Base-by-base conservation (phyloP, 2,329 filamentous ascomycete genomes). In the Hirsutella minnesotensis region DNA sequence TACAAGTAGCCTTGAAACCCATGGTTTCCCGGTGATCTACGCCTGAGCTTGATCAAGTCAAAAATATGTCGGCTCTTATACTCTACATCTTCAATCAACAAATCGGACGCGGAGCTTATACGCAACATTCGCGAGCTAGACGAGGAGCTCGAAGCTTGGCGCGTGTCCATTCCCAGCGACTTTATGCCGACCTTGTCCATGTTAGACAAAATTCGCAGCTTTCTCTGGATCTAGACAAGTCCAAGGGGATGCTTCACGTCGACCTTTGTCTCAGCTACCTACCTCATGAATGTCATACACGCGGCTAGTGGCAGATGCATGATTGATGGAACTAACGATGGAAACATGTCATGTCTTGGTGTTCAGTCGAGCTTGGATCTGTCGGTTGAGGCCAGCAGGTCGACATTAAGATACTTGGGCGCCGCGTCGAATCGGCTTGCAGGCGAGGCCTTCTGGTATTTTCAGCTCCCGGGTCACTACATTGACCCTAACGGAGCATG, bases 101-200 rank as follows among this genome's bases (percentile, higher is more conserved):
- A 75, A 46, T 64, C 69, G 0, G 72, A 77, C 34, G 70, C 72
- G 0, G 71, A 77, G 43, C 55, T 78, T 0, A 58, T 79, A 2
- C 64, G 66, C 9, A 66, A 70, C 3, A 77, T 79, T 12, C 67
- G 74, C 5, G 68, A 75, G 51, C 57, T 79, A 0, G 75, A 79
- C 44, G 69, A 73, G 19, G 70, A 76, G 24, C 57, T 79, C 1
- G 75, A 79, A 38, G 53, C 54, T 12, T 79, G 75, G 75, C 63
- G 75, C 1, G 49, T 66, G 2, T 71, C 72, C 0, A 51, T 78
- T 0, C 68, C 70, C 0, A 49, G 52, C 1, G 49, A 60, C 7
- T 68, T 62, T 43, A 61, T 72, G 2, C 75, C 74, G 0, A 64
- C 61, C 0, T 54, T 78, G 9, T 68, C 69, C 0, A 63, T 69